These are phyloP conservation scores for Talaromyces sp. DNA, from an alignment of 2,329 filamentous ascomycete genomes.

Conservation along the genomic window DNA sequence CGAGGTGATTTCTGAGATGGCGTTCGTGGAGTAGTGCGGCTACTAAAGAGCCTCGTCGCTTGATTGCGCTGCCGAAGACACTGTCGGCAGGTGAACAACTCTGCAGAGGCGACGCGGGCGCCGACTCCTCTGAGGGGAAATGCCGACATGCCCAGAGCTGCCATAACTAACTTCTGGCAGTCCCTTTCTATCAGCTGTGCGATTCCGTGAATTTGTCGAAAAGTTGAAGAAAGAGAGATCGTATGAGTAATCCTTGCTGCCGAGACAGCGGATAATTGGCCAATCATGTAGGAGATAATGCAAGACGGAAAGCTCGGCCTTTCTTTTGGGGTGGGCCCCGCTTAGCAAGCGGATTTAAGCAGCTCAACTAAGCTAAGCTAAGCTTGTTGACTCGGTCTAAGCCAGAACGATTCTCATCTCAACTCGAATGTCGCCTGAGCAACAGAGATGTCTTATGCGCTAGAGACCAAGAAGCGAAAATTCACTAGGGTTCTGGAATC, in stretches of 20 bases:
- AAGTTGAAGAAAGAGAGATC: neutral
- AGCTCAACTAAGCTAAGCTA: neutral
- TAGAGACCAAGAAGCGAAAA: conserved; percentile 48
- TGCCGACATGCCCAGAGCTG: conserved; percentile 30
- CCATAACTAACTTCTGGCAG: conserved; percentile 26
- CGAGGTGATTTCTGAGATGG: conserved; percentile 29
- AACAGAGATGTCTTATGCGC: conserved; percentile 41
- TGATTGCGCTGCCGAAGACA: conserved; percentile 34
- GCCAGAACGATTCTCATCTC: neutral
- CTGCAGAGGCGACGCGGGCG: conserved; percentile 33
- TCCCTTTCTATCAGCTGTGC: neutral
- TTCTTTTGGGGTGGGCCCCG: neutral
- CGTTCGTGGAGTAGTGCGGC: conserved; percentile 26
- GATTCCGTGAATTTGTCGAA: neutral
- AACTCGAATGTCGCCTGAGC: neutral
- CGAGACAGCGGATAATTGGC: neutral
- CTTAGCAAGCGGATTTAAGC: neutral
- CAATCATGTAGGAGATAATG: conserved; percentile 14
- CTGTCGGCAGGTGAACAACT: conserved; percentile 43
- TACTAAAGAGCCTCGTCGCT: conserved; percentile 31
- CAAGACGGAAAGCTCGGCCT: neutral
- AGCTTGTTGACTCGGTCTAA: neutral
- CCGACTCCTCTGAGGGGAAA: conserved; percentile 34
- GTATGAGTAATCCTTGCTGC: neutral
- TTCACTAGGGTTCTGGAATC: conserved; percentile 48